Evolutionary conservation across 345 rosid genomes (phyloP), one percentile per base, ranked within the genome.

Genomic region (Clausena lansium): DNA sequence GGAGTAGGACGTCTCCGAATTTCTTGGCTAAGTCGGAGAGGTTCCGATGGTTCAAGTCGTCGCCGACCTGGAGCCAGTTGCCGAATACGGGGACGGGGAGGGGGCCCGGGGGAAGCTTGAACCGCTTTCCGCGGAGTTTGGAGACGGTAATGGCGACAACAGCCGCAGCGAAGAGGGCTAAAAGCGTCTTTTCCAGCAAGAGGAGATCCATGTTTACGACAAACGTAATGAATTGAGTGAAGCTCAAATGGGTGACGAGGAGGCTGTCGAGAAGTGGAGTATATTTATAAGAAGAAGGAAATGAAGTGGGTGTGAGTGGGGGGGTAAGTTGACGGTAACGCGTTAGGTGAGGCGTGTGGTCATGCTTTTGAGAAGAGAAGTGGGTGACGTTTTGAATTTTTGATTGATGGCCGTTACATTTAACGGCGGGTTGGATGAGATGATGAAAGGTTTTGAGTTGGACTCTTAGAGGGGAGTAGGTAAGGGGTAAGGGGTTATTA

Each of bases 51-150:
- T 96, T 94, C 28, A 96, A 77, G 81, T 96, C 99, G 67, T 96
- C 98, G 30, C 99, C 99, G 52, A 96, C 99, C 60, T 96, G 98
- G n/a, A 96, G 91, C 99, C 99, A 97, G 85, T 97, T 97, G 14
- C 99, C 99, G 81, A 97, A 92, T 1, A 94, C 72, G 0, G 99
- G 99, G 15, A 97, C 85, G 3, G 99, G 92, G 5, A 90, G 7
- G 6, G 99, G 99, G 6, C 98, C 99, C 0, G 99, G 99, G 1
- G 99, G 99, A 9, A 96, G 90, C 86, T 89, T 90, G 82, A 88
- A 89, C 19, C 87, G 87, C 86, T 90, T 96, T 67, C 99, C 94
- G 2, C 99, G 95, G 50, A 96, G 81, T 75, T 90, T 94, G 27
- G 98, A 89, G 70, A 96, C 71, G n/a, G 85, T 66, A 60, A 88